Evolutionary conservation across 306 rosid genomes (phyloP).

Genomic region (Calophaca sinica): DNA sequence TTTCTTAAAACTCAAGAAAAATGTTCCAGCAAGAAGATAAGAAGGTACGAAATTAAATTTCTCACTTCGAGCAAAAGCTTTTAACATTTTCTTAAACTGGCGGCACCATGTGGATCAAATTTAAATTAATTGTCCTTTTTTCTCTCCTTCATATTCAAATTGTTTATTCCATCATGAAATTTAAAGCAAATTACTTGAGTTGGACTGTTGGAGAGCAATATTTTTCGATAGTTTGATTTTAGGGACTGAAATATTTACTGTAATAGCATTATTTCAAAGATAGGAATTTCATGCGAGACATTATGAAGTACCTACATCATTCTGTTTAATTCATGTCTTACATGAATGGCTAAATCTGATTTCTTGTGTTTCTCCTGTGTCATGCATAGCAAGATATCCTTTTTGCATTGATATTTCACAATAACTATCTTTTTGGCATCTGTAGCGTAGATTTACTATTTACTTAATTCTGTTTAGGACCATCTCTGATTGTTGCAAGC

Average conservation of each 20-base stretch:
- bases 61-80: no score
- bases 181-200: background rate
- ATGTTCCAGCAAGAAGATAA: no score
- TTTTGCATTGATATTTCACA: slow-evolving; percentile 9
- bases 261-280: background rate
- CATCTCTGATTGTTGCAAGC: background rate
- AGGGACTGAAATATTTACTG: background rate
- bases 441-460: slow-evolving; percentile 8
- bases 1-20: background rate
- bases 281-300: background rate
- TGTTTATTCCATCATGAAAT: background rate
- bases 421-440: background rate
- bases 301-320: slow-evolving; percentile 7
- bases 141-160: background rate
- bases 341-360: slow-evolving; percentile 17
- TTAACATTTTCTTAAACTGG: no score
- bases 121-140: background rate
- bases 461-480: slow-evolving; percentile 28
- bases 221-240: background rate
- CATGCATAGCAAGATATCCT: background rate
- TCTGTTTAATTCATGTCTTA: slow-evolving; percentile 16
- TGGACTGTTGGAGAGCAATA: background rate
- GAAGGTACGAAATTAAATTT: no score
- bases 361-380: background rate
- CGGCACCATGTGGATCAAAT: no score